Evolutionary conservation across 352 stramenopile species (phyloP), one percentile per base, ranked within the genome.

Genomic region (Globisporangium acanthophoron): DNA sequence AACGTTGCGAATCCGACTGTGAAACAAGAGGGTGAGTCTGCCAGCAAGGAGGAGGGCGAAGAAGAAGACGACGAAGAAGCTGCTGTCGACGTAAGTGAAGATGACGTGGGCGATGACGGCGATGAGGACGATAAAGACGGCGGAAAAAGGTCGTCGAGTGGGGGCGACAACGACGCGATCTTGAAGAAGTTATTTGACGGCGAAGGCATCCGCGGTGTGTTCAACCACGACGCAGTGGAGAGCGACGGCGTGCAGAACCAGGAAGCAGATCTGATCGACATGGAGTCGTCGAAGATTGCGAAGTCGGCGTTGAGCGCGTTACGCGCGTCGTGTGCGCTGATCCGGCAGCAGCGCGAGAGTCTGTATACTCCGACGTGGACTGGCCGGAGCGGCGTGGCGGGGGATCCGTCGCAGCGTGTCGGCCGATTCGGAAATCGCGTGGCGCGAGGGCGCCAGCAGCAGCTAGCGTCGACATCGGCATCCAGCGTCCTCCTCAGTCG

Each of bases 181-280:
- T 64, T 98, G 41, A 83, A 91, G 60, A 74, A 89, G 35, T 79
- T 98, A 3, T 95, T 98, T 64, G 91, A 95, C 54, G 93, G 85
- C 35, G 90, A 88, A 13, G 69, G 80, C n/a, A 73, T 98, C n/a
- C 87, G 85, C 27, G 91, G 87, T 6, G 86, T 98, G n/a, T 98
- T 98, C 75, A 94, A 98, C 65, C 95, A 98, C 62, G 90, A 97
- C 49, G 85, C 88, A 24, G 85, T 98, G 21, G 94, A 98, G 62
- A 85, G 76, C 12, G 79, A 95, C 57, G 84, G 81, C 6, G 66
- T 92, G 15, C 79, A 90, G 61, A 92, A 90, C 54, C 90, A 96
- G 69, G 94, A 97, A 66, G 81, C 86, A 35, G 77, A 90, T 48
- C 71, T 96, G 56, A 96, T 98, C 67, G 92, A 98, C 65, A 90